Conservation (phyloP, 805 yeast genomes). For the Cyberlindnera misumaiensis region DNA sequence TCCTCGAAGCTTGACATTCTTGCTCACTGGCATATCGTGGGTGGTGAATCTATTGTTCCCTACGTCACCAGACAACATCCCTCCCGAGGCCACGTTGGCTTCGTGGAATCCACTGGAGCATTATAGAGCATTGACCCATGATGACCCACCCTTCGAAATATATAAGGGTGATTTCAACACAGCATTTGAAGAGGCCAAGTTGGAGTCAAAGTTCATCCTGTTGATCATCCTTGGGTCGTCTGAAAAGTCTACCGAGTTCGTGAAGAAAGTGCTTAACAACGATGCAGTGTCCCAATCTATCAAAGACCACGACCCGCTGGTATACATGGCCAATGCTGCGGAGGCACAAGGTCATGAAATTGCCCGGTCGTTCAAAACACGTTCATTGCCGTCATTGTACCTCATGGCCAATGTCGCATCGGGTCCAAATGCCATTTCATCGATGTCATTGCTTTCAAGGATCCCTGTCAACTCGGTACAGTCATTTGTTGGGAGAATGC, state of each 20-base stretch:
- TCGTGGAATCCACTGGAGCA: conserved; percentile 10
- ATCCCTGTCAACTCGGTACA: conserved; percentile 25
- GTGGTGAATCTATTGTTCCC: conserved; percentile 32
- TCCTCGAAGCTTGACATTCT: conserved; percentile 42
- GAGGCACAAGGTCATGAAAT: conserved; percentile 64
- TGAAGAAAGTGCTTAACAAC: conserved; percentile 40
- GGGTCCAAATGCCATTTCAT: conserved; percentile 27
- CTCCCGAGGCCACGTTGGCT: conserved; percentile 22
- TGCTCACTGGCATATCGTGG: conserved; percentile 33
- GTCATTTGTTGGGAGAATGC: conserved; percentile 30
- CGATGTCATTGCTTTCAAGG: conserved; percentile 29
- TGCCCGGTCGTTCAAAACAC: conserved; percentile 46
- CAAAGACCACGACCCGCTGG: conserved; percentile 37
- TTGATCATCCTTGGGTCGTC: conserved; percentile 15
- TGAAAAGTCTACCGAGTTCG: conserved; percentile 30
- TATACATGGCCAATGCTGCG: conserved; percentile 59
- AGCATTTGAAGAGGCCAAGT: conserved; percentile 13
- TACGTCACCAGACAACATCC: conserved; percentile 26
- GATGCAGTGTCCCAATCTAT: conserved; percentile 34
- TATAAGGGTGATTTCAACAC: conserved; percentile 19
- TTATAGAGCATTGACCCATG: conserved; percentile 12
- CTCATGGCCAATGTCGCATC: conserved; percentile 52
- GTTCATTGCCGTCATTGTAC: conserved; percentile 48
- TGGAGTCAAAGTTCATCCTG: conserved; percentile 17
- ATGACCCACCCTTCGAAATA: conserved; percentile 7